Conservation (phyloP, 345 rosid genomes). For the Stellera chamaejasme region DNA sequence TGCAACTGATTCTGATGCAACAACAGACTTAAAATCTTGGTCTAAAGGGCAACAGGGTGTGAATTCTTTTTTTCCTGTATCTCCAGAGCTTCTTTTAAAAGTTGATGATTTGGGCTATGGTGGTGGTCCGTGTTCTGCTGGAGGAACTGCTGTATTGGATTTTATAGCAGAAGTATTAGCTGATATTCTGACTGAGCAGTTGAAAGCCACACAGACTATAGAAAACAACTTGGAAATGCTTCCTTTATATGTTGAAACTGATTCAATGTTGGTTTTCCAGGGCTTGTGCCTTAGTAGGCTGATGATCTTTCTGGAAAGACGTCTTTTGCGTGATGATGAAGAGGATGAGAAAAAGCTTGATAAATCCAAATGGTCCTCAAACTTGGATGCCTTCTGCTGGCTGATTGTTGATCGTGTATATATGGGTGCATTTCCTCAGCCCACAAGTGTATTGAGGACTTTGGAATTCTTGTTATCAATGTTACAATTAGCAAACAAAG, state of each 20-base stretch:
- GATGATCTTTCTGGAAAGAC: conserved; percentile 97
- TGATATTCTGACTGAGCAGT: conserved; percentile 83
- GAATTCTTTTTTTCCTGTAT: conserved; percentile 48
- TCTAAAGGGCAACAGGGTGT: conserved; percentile 49
- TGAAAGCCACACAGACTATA: conserved; percentile 68
- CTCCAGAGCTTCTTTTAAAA: conserved; percentile 69
- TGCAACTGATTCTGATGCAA: conserved; percentile 56
- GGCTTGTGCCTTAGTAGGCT: conserved; percentile 89
- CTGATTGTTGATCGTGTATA: conserved; percentile 94
- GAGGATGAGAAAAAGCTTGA: conserved; percentile 92
- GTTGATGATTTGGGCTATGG: conserved; percentile 94
- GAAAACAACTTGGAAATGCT: conserved; percentile 86
- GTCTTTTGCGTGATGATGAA: conserved; percentile 96
- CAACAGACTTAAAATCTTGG: conserved; percentile 55
- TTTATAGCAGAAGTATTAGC: conserved; percentile 97
- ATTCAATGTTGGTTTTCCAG: conserved; percentile 82
- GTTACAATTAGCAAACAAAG: conserved; percentile 95
- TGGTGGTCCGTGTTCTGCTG: conserved; percentile 99
- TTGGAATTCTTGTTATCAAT: conserved; percentile 91
- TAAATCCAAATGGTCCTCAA: conserved; percentile 84
- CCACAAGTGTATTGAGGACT: conserved; percentile 66
- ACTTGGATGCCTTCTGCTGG: conserved; percentile 93
- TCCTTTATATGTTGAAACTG: conserved; percentile 86
- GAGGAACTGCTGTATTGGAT: conserved; percentile 92
- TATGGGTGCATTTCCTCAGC: conserved; percentile 96